Percentiles rank a stretch among this genome's conserved stretches.
Evolutionary conservation across 2,329 filamentous ascomycete genomes (phyloP).

Genomic region (Trichophyton equinum): DNA sequence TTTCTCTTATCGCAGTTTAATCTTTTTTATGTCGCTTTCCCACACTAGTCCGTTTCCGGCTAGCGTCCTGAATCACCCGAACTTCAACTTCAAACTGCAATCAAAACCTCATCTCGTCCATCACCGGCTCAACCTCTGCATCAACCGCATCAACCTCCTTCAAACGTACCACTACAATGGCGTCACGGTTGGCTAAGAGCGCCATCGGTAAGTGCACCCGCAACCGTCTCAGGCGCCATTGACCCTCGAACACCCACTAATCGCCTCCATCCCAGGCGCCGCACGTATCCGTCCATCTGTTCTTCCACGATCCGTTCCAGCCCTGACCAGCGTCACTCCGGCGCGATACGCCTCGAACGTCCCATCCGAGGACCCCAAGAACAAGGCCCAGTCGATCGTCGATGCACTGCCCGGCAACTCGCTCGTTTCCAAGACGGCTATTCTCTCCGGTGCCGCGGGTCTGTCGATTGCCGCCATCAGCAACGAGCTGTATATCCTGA

Average conservation of each 20-base stretch:
- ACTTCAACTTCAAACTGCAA: constrained; percentile 21
- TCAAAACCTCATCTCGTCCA: constrained; percentile 20
- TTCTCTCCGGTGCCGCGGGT: constrained; percentile 85
- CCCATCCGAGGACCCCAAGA: constrained; percentile 79
- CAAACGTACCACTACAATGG: constrained; percentile 57
- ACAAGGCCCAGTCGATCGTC: constrained; percentile 91
- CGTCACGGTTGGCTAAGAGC: constrained; percentile 92
- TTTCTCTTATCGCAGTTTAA: not conserved
- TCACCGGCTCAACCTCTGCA: constrained; percentile 18
- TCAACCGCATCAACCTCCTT: constrained; percentile 16
- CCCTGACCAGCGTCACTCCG: constrained; percentile 56
- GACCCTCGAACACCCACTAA: constrained; percentile 22
- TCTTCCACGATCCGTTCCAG: constrained; percentile 61
- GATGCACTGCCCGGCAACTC: constrained; percentile 86
- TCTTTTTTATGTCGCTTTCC: not conserved
- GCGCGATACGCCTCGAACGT: constrained; percentile 63
- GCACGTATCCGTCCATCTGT: constrained; percentile 76
- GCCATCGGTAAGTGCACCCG: constrained; percentile 62
- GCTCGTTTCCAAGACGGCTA: constrained; percentile 88
- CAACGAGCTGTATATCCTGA: constrained; percentile 99
- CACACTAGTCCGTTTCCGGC: not conserved
- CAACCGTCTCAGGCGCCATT: not conserved
- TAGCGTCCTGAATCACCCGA: constrained; percentile 1
- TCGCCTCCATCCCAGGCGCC: constrained; percentile 53
- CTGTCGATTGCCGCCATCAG: constrained; percentile 88